Base-by-base conservation (phyloP, 371 early-diverging fungal species). In the Encephalitozoon hellem region DNA sequence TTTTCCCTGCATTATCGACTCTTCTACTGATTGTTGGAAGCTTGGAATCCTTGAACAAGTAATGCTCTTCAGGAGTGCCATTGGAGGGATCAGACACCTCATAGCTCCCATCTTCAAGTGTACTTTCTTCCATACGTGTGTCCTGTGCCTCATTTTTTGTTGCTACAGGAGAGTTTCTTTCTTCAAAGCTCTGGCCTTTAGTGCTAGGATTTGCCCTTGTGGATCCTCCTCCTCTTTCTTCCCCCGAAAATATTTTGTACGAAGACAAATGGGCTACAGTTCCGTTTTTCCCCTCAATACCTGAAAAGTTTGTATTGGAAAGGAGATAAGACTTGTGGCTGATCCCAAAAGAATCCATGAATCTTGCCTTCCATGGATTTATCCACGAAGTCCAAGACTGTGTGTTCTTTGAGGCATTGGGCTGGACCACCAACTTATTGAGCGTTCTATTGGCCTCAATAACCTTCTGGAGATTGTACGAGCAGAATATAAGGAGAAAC, bases 401-500 rank as follows among this genome's bases (percentile, higher is more conserved):
- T 43, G 34, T 21, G 6, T 21, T 26, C 18, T 65, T 23, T 11
- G 39, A 2, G 6, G 42, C 9, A 30, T 45, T n/a, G 25, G 47
- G 1, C 6, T 67, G 15, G 0, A 25, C 4, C 30, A 41, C 23
- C 5, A 43, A 32, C 18, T 42, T 49, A 67, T 9, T 43, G n/a
- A 49, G 34, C 28, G 23, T 32, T 41, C 42, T 49, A n/a, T 67
- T 67, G 9, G 41, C 18, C 9, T 42, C 49, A 5, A 67, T 25
- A 11, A 41, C 53, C 42, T 74, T 74, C 8, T 74, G 74, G 6
- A 74, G 41, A 41, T 42, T 41, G 18, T 67, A 64, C 11, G 53
- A 49, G 54, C 74, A 74, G n/a, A 67, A 66, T 39, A 74, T 67
- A 15, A 74, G 47, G 18, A 65, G 28, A 4, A 74, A 41, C 30